phyloP scores from a whole-genome alignment of 495 filamentous ascomycete species.

The Podospora didyma region DNA sequence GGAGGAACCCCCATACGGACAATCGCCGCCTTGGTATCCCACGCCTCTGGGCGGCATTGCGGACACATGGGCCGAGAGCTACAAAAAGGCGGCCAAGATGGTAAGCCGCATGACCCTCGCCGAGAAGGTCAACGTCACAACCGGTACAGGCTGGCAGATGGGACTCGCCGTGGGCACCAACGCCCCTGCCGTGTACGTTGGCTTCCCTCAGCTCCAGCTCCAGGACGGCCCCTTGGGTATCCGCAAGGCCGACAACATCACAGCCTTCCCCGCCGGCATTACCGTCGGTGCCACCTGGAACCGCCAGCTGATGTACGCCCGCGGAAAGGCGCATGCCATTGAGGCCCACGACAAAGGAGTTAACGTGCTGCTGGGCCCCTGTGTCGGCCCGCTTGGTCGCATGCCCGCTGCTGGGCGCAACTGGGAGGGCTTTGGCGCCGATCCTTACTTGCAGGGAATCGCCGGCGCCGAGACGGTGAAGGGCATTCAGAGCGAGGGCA shows the following conservation, averaged over 20 bases:
- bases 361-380: constrained; percentile 66
- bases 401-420: constrained; percentile 70
- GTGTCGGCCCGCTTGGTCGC: constrained; percentile 64
- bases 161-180: constrained; percentile 90
- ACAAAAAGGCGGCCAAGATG: constrained; percentile 73
- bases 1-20: constrained; percentile 42
- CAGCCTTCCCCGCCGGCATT: constrained; percentile 64
- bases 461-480: constrained; percentile 61
- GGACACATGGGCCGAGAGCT: constrained; percentile 69
- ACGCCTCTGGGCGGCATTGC: constrained; percentile 76
- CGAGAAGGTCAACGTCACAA: constrained; percentile 95
- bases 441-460: constrained; percentile 68
- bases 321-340: constrained; percentile 62
- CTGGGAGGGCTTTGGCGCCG: constrained; percentile 76
- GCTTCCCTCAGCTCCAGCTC: constrained; percentile 81
- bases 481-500: constrained; percentile 69
- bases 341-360: constrained; percentile 69
- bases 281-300: constrained; percentile 62
- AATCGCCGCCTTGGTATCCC: constrained; percentile 80
- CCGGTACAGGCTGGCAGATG: constrained; percentile 88
- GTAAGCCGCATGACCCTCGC: constrained; percentile 78
- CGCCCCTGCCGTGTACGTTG: constrained; percentile 60
- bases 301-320: constrained; percentile 60
- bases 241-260: constrained; percentile 58
- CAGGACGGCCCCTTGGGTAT: constrained; percentile 81